Evolutionary conservation across 768 basidiomycete species (phyloP), one percentile per base, ranked within the genome.

Genomic region (Hydnomerulius pinastri): DNA sequence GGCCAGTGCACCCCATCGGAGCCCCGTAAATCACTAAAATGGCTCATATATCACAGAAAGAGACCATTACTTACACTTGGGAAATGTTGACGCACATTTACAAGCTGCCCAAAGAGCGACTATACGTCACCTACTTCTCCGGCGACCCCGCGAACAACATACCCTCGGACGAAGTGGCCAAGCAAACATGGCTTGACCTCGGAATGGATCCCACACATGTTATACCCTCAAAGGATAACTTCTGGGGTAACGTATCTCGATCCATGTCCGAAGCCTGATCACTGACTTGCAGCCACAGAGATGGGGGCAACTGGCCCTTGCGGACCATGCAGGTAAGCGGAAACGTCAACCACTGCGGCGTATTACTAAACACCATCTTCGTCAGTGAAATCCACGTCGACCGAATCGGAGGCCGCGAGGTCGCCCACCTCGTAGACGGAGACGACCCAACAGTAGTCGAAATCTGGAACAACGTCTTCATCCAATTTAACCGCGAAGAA

Each of bases 381-480:
- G 38, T 1, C 62, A 92, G 92, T 59, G 97, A 99, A 71, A 88
- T 99, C 54, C 97, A 99, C 71, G 96, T 82, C 64, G 97, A 99
- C 70, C 88, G 94, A 36, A 91, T 98, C 55, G 97, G 97, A n/a
- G 91, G 89, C n/a, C 83, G 97, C 43, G 92, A 98, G 64, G 96
- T 94, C 44, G 82, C 94, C 6, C 77, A 86, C 60, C 83, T 97
- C 40, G 97, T 99, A 58, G 98, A 99, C 68, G 79, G 86, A 59
- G 97, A 99, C 67, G 97, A 98, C 64, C 94, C 97, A 2, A 86
- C 95, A 55, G 97, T 99, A 7, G 80, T 99, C 50, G 93, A 96
- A 71, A 95, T 99, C 58, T 99, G 97, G 97, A 99, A 99, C 76
- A 98, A 97, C 67, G 97, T 99, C 49, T 99, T 98, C 68, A 98